Base-by-base conservation (phyloP, 495 filamentous ascomycete species). In the Penicillium ochrochloron region DNA sequence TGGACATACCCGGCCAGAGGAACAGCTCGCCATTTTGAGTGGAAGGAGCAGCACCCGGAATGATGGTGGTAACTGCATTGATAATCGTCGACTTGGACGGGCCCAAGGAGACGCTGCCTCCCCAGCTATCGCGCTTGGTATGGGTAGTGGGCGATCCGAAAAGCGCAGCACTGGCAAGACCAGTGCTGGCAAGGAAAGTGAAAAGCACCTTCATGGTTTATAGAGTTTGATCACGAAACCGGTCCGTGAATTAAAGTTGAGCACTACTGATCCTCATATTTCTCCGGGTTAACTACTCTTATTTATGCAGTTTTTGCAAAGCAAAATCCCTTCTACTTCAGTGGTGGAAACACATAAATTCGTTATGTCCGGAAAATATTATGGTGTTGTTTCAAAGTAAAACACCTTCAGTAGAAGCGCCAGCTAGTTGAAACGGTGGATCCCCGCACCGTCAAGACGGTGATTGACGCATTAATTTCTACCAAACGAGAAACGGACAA, bases 1-100 rank as follows among this genome's bases (percentile, higher is more conserved):
- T 81, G 66, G 75, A 78, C 77, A 81, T 81, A 0, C 77, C 78
- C 17, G 76, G 78, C 78, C 78, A 80, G 29, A 80, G 68, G 68
- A 78, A 81, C 0, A 81, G 66, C 23, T 65, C 70, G 8, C 77
- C 77, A 50, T 69, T 73, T 61, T 81, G 77, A 2, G 75, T 74
- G 0, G 71, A 31, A 4, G 78, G 76, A 0, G 76, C 75, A 35
- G 68, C 53, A 27, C 77, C 78, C 10, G 78, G 76, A 55, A 78
- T 73, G 46, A 80, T 54, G 27, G 78, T 80, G n/a, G 76, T 79
- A 7, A 79, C 76, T 9, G 78, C 77, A 46, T 77, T 72, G 59
- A 75, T 51, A 12, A 51, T 51, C 2, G 48, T 51, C 23, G 48
- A 51, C 21, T 51, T 51, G 48, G 48, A 27, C 11, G 48, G 48